Evolutionary conservation across 176 grass and related monocot species (phyloP).

Genomic region (Eragrostis curvula): DNA sequence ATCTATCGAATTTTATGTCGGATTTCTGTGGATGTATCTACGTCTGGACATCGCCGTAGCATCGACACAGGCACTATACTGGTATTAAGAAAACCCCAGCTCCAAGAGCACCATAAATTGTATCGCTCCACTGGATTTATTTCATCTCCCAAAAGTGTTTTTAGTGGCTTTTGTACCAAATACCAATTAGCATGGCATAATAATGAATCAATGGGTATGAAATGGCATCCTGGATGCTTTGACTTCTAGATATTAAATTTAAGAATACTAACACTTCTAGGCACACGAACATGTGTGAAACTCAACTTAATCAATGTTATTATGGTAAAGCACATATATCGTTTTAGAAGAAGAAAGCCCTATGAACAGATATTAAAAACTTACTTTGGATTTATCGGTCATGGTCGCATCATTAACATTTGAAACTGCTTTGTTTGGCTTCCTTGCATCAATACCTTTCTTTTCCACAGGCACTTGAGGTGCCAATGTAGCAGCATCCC

Average conservation of each 20-base stretch:
- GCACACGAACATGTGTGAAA: conserved; percentile 18
- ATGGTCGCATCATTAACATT: conserved; percentile 41
- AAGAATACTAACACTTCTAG: background rate
- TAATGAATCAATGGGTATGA: background rate
- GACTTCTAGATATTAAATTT: conserved; percentile 24
- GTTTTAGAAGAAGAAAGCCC: conserved; percentile 1
- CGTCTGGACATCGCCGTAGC: too few relatives aligned
- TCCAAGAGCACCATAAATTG: conserved; percentile 4
- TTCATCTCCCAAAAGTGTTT: background rate
- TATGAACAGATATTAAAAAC: conserved; percentile 23
- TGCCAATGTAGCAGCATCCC: conserved; percentile 30
- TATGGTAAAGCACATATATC: background rate
- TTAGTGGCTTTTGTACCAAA: background rate
- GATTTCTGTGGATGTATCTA: too few relatives aligned
- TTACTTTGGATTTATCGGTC: conserved; percentile 66
- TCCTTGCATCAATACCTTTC: conserved; percentile 43
- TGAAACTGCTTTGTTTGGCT: conserved; percentile 28
- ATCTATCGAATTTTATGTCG: too few relatives aligned
- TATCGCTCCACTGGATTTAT: background rate
- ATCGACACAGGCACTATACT: too few relatives aligned
- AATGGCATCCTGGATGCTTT: background rate
- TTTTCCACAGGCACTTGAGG: conserved; percentile 40
- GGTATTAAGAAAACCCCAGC: background rate
- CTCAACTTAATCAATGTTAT: background rate
- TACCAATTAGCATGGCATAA: background rate